These are phyloP conservation scores for Hypomyces perniciosus DNA, from an alignment of 2,329 filamentous ascomycete genomes.

Conservation along the genomic window DNA sequence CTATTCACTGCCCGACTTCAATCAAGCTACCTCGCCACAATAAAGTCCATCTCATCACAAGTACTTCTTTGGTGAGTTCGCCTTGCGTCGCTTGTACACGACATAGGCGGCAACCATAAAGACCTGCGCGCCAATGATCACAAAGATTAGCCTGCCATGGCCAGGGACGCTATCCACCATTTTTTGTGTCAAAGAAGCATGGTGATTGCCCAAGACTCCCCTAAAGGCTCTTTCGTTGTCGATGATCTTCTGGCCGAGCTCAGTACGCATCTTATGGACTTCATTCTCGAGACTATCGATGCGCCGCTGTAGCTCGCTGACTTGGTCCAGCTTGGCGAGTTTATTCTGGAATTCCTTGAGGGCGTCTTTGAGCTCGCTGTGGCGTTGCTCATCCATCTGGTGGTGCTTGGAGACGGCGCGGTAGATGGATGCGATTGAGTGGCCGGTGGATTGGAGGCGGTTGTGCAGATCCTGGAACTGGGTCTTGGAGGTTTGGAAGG, in stretches of 20 bases:
- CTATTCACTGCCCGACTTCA: neutral
- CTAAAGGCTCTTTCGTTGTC: conserved; percentile 48
- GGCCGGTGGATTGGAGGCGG: conserved; percentile 67
- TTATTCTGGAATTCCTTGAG: conserved; percentile 42
- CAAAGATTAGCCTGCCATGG: conserved; percentile 53
- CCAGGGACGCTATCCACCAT: conserved; percentile 43
- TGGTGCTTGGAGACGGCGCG: conserved; percentile 47
- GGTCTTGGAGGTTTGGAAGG: conserved; percentile 42
- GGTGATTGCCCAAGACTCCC: conserved; percentile 46
- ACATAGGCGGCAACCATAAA: conserved; percentile 64
- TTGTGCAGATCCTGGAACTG: conserved; percentile 84
- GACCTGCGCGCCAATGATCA: conserved; percentile 70
- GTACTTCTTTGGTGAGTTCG: conserved; percentile 84
- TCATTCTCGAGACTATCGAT: conserved; percentile 52
- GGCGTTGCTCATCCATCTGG: conserved; percentile 48
- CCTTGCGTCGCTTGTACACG: conserved; percentile 72
- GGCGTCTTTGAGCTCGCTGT: conserved; percentile 47
- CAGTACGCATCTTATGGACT: conserved; percentile 50
- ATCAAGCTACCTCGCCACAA: neutral
- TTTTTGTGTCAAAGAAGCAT: conserved; percentile 42
- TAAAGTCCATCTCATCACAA: conserved; percentile 44
- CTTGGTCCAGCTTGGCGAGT: conserved; percentile 40
- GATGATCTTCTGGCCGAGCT: conserved; percentile 44
- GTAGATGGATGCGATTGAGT: conserved; percentile 60
- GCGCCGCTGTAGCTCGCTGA: conserved; percentile 39